Percentiles rank a stretch among this genome's conserved stretches.
Evolutionary conservation across 2,329 filamentous ascomycete genomes (phyloP).

Genomic region (Acrocalymma vagum): DNA sequence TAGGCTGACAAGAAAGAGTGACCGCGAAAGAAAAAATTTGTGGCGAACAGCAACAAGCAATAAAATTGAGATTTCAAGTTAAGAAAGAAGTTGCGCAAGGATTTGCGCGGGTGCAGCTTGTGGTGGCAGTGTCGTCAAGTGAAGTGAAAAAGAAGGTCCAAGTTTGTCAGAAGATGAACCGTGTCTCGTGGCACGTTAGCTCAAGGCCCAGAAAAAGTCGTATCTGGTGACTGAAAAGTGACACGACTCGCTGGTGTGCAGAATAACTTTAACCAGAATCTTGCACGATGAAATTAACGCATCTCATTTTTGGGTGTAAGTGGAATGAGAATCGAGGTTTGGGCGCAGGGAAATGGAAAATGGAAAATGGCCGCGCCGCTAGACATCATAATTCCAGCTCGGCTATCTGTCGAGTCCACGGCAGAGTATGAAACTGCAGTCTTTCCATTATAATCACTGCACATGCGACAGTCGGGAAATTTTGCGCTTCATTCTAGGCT

Average conservation of each 20-base stretch:
- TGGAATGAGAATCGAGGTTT: constrained; percentile 39
- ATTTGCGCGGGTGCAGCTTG: constrained; percentile 30
- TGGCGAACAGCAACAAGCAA: constrained; percentile 1
- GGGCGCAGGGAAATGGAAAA: constrained; percentile 34
- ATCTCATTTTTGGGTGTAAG: constrained; percentile 30
- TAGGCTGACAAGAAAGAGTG: constrained; percentile 11
- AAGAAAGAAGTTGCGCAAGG: constrained; percentile 20
- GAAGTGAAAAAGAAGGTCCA: constrained; percentile 42
- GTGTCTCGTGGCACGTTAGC: constrained; percentile 46
- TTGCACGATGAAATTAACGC: constrained; percentile 17
- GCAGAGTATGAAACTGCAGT: no score
- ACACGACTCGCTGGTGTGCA: constrained; percentile 24
- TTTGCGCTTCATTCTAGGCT: no score
- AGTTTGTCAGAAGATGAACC: constrained; percentile 42
- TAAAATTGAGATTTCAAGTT: constrained; percentile 9
- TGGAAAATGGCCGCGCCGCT: constrained; percentile 37
- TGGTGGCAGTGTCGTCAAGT: constrained; percentile 35
- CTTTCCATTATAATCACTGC: no score
- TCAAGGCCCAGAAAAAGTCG: constrained; percentile 19
- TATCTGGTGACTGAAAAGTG: constrained; percentile 15
- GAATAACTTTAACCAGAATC: constrained; percentile 15
- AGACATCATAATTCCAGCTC: constrained; percentile 46
- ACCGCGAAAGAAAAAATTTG: constrained; percentile 8
- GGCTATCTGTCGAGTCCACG: constrained; percentile 38
- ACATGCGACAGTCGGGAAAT: no score